Evolutionary conservation across 1,284 basidiomycete species (phyloP).

Genomic region (Schizophyllum amplum): DNA sequence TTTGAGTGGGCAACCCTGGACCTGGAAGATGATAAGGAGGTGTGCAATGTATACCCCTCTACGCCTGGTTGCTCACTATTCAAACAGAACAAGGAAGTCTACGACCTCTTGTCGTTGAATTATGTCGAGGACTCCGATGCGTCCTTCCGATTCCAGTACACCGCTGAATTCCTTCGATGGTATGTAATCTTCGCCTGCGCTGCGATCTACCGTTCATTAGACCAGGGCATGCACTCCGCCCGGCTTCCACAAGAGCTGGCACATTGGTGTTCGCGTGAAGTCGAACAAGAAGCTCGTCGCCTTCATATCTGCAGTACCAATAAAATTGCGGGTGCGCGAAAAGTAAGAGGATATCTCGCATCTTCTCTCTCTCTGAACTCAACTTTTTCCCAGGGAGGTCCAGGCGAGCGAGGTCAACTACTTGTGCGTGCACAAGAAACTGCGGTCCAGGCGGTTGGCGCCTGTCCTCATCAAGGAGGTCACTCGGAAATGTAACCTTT

Average conservation of each 20-base stretch:
- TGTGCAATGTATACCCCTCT: constrained; percentile 12
- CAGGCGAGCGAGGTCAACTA: constrained; percentile 92
- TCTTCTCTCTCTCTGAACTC: constrained; percentile 3
- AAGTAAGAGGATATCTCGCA: constrained; percentile 38
- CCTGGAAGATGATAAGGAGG: constrained; percentile 72
- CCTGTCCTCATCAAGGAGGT: constrained; percentile 99
- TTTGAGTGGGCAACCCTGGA: constrained; percentile 91
- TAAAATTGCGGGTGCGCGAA: constrained; percentile 71
- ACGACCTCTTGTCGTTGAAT: constrained; percentile 86
- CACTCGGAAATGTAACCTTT: constrained; percentile 86
- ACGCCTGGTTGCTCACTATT: background rate
- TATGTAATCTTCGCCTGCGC: constrained; percentile 24
- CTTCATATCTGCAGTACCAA: constrained; percentile 94
- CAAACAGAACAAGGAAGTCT: constrained; percentile 80
- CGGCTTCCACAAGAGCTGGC: constrained; percentile 91
- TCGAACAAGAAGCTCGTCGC: constrained; percentile 93
- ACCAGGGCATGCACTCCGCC: constrained; percentile 92
- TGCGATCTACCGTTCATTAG: constrained; percentile 1
- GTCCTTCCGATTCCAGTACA: constrained; percentile 94
- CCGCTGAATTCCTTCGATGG: constrained; percentile 93
- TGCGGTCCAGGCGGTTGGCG: constrained; percentile 91
- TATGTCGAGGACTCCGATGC: constrained; percentile 98
- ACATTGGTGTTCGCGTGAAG: constrained; percentile 88
- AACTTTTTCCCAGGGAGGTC: constrained; percentile 44
- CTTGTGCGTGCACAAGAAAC: constrained; percentile 96